Evolutionary conservation across 2,329 filamentous ascomycete genomes (phyloP).

Genomic region (Samsoniella hepiali): DNA sequence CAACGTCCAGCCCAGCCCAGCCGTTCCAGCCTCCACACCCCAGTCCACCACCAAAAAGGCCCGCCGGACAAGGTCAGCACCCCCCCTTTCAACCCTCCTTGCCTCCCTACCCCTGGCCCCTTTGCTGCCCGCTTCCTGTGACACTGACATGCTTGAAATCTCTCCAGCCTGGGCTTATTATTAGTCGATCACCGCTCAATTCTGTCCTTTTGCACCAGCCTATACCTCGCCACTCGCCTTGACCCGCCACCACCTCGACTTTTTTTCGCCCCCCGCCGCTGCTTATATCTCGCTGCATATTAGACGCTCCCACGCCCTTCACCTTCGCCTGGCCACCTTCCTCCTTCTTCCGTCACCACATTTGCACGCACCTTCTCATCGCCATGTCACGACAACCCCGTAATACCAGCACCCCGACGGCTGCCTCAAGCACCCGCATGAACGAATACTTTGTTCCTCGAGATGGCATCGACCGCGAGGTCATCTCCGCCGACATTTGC

Average conservation of each 20-base stretch:
- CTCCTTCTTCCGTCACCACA: background rate
- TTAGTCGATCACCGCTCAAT: slow-evolving; percentile 6
- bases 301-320: slow-evolving; percentile 1
- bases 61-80: slow-evolving; percentile 3
- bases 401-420: slow-evolving; percentile 35
- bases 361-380: slow-evolving; percentile 14
- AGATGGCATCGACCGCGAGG: slow-evolving; percentile 78
- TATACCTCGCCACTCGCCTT: slow-evolving; percentile 10
- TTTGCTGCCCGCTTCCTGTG: slow-evolving; percentile 1
- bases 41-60: background rate
- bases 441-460: slow-evolving; percentile 80
- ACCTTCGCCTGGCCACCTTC: background rate
- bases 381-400: slow-evolving; percentile 41
- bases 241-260: slow-evolving; percentile 3
- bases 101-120: background rate
- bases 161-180: background rate
- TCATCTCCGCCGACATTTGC: slow-evolving; percentile 81
- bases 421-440: slow-evolving; percentile 48
- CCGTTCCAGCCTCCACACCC: background rate
- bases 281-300: slow-evolving; percentile 12
- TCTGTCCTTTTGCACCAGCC: background rate
- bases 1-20: background rate
- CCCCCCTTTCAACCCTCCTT: background rate
- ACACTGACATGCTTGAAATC: slow-evolving; percentile 14
- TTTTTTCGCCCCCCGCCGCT: slow-evolving; percentile 3